These are phyloP conservation scores for Geum urbanum DNA, from an alignment of 306 rosid species.

Conservation along the genomic window DNA sequence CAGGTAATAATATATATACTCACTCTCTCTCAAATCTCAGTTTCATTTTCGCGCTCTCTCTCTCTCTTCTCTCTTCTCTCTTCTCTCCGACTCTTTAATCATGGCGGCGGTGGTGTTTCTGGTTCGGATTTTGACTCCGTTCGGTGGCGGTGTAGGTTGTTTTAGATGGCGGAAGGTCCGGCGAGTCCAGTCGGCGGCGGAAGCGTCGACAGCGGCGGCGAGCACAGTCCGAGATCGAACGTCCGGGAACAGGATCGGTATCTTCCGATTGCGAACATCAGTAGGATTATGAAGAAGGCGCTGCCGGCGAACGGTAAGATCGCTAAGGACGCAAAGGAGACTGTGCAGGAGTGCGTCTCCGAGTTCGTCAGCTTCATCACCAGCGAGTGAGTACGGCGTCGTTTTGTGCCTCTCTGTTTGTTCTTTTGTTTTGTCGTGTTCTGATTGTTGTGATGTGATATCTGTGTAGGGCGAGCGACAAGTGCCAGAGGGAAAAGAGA, in stretches of 20 bases:
- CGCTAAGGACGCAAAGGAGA: slow-evolving; percentile 94
- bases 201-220: slow-evolving; percentile 92
- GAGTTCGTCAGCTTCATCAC: slow-evolving; percentile 97
- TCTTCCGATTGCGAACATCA: slow-evolving; percentile 88
- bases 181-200: slow-evolving; percentile 85
- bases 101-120: slow-evolving; percentile 34
- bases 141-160: slow-evolving; percentile 38
- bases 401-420: background rate
- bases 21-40: background rate
- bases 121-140: slow-evolving; percentile 25
- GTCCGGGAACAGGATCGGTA: slow-evolving; percentile 88
- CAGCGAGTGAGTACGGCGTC: slow-evolving; percentile 82
- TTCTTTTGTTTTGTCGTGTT: background rate
- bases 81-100: slow-evolving; percentile 11
- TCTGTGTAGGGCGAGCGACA: slow-evolving; percentile 82
- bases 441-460: background rate
- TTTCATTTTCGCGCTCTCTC: background rate
- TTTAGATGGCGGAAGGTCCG: slow-evolving; percentile 68
- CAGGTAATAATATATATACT: slow-evolving; percentile 24
- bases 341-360: slow-evolving; percentile 94
- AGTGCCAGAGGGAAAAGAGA: slow-evolving; percentile 97
- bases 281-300: slow-evolving; percentile 97
- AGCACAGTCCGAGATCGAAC: slow-evolving; percentile 84
- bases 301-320: slow-evolving; percentile 92
- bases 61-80: background rate